Evolutionary conservation across 768 basidiomycete genomes (phyloP).

Genomic region (Leccinum truebloodii): DNA sequence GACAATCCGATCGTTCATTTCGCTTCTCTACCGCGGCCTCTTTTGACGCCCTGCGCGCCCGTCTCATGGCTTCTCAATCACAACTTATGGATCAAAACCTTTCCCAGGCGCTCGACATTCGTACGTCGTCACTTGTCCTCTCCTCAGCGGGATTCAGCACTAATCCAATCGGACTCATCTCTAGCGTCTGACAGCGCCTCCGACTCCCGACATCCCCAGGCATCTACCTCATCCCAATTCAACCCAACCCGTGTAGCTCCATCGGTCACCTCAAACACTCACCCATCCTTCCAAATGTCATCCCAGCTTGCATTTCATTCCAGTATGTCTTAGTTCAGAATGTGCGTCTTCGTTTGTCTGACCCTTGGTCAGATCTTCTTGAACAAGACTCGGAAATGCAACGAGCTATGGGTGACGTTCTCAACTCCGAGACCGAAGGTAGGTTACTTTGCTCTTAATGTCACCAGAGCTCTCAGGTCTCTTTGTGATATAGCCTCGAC

Average conservation of each 20-base stretch:
- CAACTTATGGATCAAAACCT: conserved; percentile 39
- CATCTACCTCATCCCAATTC: conserved; percentile 39
- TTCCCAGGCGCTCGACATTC: conserved; percentile 34
- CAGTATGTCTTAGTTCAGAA: conserved; percentile 41
- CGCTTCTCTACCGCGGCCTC: conserved; percentile 46
- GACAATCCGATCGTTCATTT: conserved; percentile 38
- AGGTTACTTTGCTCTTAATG: not conserved
- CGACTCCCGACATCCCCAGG: conserved; percentile 18
- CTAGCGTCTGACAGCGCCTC: conserved; percentile 18
- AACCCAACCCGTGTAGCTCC: conserved; percentile 43
- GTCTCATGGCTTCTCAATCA: conserved; percentile 40
- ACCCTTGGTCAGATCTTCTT: conserved; percentile 51
- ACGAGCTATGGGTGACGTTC: conserved; percentile 54
- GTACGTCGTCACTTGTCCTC: conserved; percentile 31
- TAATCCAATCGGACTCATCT: conserved; percentile 14
- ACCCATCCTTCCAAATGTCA: conserved; percentile 54
- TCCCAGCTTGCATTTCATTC: conserved; percentile 52
- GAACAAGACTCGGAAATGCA: conserved; percentile 77
- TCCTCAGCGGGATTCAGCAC: conserved; percentile 2
- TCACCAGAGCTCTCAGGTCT: not conserved
- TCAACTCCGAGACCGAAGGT: conserved; percentile 51
- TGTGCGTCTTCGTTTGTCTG: not conserved
- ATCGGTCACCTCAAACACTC: conserved; percentile 55
- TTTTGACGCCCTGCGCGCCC: conserved; percentile 48
- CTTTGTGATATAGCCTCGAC: conserved; percentile 16